Evolutionary conservation across 2,329 filamentous ascomycete genomes (phyloP), one percentile per base, ranked within the genome.

Genomic region (Chrysosporium queenslandicum): DNA sequence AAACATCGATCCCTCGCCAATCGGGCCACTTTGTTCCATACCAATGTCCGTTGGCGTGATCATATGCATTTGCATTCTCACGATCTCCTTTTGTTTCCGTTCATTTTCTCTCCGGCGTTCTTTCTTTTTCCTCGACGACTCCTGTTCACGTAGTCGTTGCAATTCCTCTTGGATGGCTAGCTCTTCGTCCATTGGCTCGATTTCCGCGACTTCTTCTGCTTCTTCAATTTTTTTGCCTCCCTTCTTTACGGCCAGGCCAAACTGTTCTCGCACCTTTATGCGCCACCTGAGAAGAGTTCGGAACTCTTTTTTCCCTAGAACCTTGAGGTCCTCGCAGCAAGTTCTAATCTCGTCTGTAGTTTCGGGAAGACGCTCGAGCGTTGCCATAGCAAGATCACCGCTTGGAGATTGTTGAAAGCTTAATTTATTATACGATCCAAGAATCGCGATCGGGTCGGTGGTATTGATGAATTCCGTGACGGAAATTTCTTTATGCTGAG

Each of bases 1-100:
- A 66, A 98, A 98, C 75, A 95, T 92, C 25, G 86, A 76, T 42
- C 88, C 86, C 39, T 88, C 83, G 21, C 87, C 90, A 46, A 80
- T 75, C 0, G 87, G 86, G 0, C 87, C 87, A 21, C 79, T 72
- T 68, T 92, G 88, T 65, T 95, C 92, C 72, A 94, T 80, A 63
- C 92, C 92, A 57, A 98, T 95, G 58, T 98, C 92, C 76, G 88
- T 92, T 6, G 92, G 92, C 0, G 89, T 86, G 1, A 84, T 85
- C 92, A 98, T 98, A 71, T 96, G 85, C 74, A 98, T 82, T 69
- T 98, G 92, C 85, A 98, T 85, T 30, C 92, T 83, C n/a, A 94
- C 77, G 55, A 97, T 88, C 58, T 97, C 92, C 60, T 87, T 92
- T 60, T 92, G 87, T 70, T 94, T 97, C 68, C 82, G 82, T 68